Base-by-base conservation (phyloP, 2,329 filamentous ascomycete species). In the Trichoderma aggressivum region DNA sequence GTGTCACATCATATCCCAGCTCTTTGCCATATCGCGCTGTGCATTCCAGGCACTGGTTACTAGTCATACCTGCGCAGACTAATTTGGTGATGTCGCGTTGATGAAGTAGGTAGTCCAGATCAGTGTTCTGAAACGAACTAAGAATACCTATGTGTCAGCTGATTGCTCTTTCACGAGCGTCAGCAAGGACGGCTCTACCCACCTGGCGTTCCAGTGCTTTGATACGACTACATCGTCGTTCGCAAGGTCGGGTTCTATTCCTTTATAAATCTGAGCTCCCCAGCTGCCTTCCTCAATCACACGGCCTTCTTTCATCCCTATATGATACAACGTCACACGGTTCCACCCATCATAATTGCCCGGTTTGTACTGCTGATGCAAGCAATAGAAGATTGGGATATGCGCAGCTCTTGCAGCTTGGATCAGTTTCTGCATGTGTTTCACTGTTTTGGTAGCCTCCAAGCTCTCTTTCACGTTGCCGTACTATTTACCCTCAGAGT, bases 141-240 rank as follows among this genome's bases (percentile, higher is more conserved):
- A n/a, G 8, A 30, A 30, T 14, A 8, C 36, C 14, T 28, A 2
- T 58, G 8, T 32, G 5, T 58, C 5, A 58, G 18, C 1, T 58
- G 16, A 50, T 30, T n/a, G 26, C 55, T 21, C 28, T 7, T 30
- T 21, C 55, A 18, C 26, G 16, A 21, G 18, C 3, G 28, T 58
- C 7, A 50, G 36, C 11, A 21, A 24, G 12, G 26, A 21, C 16
- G 12, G 55, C 10, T 18, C 16, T 61, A 26, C 53, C 12, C 12
- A 28, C 59, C 59, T 61, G 18, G 21, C 34, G 8, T 61, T 61
- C 59, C 59, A 61, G 14, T 43, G 59, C 26, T 65, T 59, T 7
- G 69, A 66, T 12, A 70, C 65, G 34, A 74, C 32, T 0, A 74
- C 71, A 21, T 74, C 73, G n/a, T 72, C 73, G n/a, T 74, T 72